Percentiles rank a stretch among this genome's conserved stretches.
Conservation (phyloP, 2,329 filamentous ascomycete genomes). For the Epichloe coenophiala region DNA sequence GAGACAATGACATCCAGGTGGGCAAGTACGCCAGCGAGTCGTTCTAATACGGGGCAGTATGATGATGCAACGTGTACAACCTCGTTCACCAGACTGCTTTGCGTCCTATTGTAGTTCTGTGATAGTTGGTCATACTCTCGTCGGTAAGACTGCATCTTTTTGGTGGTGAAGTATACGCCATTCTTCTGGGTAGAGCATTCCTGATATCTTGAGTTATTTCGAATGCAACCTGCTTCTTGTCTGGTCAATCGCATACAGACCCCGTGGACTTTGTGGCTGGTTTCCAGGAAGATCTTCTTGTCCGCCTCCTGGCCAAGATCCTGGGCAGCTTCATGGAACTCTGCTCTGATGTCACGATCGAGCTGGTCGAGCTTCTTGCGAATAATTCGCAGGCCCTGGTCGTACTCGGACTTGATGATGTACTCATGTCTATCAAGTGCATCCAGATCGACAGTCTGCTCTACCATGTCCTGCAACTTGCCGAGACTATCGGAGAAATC, state of each 20-base stretch:
- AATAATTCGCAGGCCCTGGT: constrained; percentile 77
- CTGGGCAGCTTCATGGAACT: constrained; percentile 61
- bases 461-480: constrained; percentile 93
- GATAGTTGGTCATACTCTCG: constrained; percentile 90
- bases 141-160: constrained; percentile 64
- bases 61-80: constrained; percentile 89
- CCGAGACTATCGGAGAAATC: constrained; percentile 65
- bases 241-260: constrained; percentile 93
- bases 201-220: constrained; percentile 78
- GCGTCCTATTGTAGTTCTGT: constrained; percentile 88
- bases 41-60: constrained; percentile 85
- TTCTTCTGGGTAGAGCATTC: constrained; percentile 99
- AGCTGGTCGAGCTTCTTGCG: constrained; percentile 81
- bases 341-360: constrained; percentile 66
- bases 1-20: constrained; percentile 88
- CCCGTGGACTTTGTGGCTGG: constrained; percentile 82
- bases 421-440: constrained; percentile 95
- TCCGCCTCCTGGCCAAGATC: constrained; percentile 88
- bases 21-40: constrained; percentile 73
- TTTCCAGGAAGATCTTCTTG: constrained; percentile 94
- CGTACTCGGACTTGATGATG: constrained; percentile 97
- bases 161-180: constrained; percentile 94
- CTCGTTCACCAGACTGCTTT: constrained; percentile 79
- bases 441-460: constrained; percentile 92
- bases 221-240: constrained; percentile 82